Evolutionary conservation across 805 yeast genomes (phyloP), one percentile per base, ranked within the genome.

Genomic region (Yamadazyma olivae): DNA sequence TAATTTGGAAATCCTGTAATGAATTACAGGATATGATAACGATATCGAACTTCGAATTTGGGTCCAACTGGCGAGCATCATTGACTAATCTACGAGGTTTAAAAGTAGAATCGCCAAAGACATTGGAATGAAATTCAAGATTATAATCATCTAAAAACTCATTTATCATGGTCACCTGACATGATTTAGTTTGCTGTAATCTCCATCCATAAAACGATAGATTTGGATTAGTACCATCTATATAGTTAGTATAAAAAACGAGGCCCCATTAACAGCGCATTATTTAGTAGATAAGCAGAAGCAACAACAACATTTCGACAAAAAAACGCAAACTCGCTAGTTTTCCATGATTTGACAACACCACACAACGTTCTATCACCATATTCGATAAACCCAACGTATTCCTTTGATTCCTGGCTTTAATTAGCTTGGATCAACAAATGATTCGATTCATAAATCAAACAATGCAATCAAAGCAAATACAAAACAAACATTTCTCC

Each of bases 181-280:
- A 44, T 15, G 46, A 52, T 12, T 61, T 60, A 1, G 82, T 70
- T 33, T 65, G 61, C 33, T 66, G 71, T 24, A 79, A 51, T 34
- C 80, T 64, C 81, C 81, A 77, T 13, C 73, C 71, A 54, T 80
- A 80, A 55, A 75, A 79, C 21, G 75, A 66, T 33, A 79, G 52
- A 53, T 77, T 75, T 21, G 85, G 79, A 53, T 74, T 76, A 7
- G 67, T 53, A 20, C 86, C 86, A 43, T 75, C 74, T 44, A 63
- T 41, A 20, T n/a, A n/a, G n/a, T n/a, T n/a, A n/a, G n/a, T n/a
- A n/a, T n/a, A n/a, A n/a, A n/a, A n/a, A n/a, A n/a, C n/a, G n/a
- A n/a, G n/a, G n/a, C n/a, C n/a, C n/a, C n/a, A n/a, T n/a, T n/a
- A n/a, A n/a, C n/a, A n/a, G n/a, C n/a, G n/a, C n/a, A n/a, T n/a